A percentile compares a stretch with the other conserved stretches of the same genome.
Conservation (phyloP, 257 asterid species). For the Mitragyna speciosa region DNA sequence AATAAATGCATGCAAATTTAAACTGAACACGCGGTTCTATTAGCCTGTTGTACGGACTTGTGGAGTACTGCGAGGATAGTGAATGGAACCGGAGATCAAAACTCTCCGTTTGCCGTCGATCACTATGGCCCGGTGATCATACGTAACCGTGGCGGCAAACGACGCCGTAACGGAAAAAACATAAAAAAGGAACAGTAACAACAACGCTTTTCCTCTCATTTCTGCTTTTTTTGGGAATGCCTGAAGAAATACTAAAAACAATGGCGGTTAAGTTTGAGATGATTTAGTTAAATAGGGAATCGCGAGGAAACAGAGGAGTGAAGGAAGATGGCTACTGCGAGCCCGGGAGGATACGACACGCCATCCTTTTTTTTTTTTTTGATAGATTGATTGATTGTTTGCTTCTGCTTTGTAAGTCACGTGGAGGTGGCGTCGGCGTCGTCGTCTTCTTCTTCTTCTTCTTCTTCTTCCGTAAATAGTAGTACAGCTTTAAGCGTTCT, state of each 20-base stretch:
- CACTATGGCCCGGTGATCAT: conserved; percentile 62
- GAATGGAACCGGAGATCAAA: conserved; percentile 72
- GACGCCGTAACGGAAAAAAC: conserved; percentile 3
- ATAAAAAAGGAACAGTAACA: neutral
- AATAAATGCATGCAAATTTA: too few relatives aligned
- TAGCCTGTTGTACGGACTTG: conserved; percentile 9
- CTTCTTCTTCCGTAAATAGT: neutral
- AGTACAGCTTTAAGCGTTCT: too few relatives aligned
- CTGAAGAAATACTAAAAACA: neutral
- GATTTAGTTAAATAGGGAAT: neutral
- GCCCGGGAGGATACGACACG: conserved; percentile 4
- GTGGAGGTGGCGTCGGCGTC: conserved; percentile 1
- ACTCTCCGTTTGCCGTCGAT: conserved; percentile 61
- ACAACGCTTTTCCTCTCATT: neutral
- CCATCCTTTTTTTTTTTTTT: neutral
- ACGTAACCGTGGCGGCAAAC: conserved; percentile 15
- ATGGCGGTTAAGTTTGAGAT: too few relatives aligned
- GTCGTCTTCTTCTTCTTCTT: neutral
- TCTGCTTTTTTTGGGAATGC: neutral
- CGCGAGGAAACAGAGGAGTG: conserved; percentile 8
- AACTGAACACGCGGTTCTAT: neutral
- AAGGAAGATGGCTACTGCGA: conserved; percentile 1
- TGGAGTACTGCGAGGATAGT: conserved; percentile 84
- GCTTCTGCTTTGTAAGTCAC: neutral
- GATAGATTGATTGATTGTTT: neutral